Base-by-base conservation (phyloP, 345 rosid genomes). In the Salix koriyanagi region DNA sequence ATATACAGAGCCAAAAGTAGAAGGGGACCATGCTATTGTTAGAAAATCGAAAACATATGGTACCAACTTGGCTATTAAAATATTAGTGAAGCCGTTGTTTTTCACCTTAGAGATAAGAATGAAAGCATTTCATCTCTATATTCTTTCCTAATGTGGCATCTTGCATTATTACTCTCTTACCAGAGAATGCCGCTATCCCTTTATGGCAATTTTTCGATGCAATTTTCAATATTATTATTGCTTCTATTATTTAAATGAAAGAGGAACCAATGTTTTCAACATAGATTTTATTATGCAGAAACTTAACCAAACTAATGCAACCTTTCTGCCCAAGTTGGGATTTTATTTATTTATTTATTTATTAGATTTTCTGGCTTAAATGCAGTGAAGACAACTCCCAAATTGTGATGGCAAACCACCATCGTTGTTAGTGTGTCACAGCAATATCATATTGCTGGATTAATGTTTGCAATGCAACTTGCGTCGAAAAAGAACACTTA, bases 131-230 rank as follows among this genome's bases (percentile, higher is more conserved):
- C 64, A 34, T 68, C 64, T 23, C 4, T 3, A 10, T 21, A 60
- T 60, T 42, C 68, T 79, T 83, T 85, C 88, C 88, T 64, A 81
- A 81, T 66, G 56, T 79, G 80, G 84, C 81, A 85, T 71, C 74
- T 67, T 25, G 26, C 18, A 19, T n/a, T 34, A 50, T 68, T 12
- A 52, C 18, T 30, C 58, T 58, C 65, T 32, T 13, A 41, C 75
- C 39, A 37, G 44, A 26, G 62, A 79, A 58, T 41, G 70, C 70
- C 19, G 39, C 80, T 64, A 66, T 67, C 78, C 80, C 66, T 74
- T 77, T 78, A 44, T 73, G 62, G 81, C 37, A 79, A 82, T 21
- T 50, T 61, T 52, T 62, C 28, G 16, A 13, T 60, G 62, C 68
- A 72, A 65, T 76, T 71, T 68, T 79, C 60, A 56, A 28, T n/a